phyloP scores from a whole-genome alignment of 345 rosid species.

The Gossypium bickii region DNA sequence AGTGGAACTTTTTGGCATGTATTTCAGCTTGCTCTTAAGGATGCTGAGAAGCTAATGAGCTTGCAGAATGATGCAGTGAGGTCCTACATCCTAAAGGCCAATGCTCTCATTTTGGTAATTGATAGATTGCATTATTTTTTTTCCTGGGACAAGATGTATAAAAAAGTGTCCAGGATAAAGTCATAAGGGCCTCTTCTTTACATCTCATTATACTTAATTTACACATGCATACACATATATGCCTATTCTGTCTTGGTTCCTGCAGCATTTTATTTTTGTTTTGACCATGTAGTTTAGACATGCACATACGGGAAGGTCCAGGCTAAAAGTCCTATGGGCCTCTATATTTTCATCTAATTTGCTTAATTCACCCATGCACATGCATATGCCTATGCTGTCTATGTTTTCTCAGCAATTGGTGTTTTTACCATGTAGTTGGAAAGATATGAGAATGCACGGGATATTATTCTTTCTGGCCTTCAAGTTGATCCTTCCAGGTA shows the following conservation, averaged over 20 bases:
- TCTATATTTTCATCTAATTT: slow-evolving; percentile 4
- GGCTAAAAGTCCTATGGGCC: slow-evolving; percentile 1
- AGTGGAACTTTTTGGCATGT: slow-evolving; percentile 4
- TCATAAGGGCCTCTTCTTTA: slow-evolving; percentile 5
- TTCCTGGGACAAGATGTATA: background rate
- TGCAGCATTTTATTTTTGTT: background rate
- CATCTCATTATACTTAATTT: background rate
- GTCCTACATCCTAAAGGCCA: slow-evolving; percentile 59
- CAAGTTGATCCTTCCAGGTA: slow-evolving; percentile 90
- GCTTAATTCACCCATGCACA: background rate
- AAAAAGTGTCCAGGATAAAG: background rate
- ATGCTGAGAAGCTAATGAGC: slow-evolving; percentile 75
- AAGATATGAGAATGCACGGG: slow-evolving; percentile 74
- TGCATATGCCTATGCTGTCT: background rate
- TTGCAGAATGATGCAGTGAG: slow-evolving; percentile 48
- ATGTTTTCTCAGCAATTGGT: background rate
- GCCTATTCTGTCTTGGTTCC: background rate
- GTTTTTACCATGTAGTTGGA: slow-evolving; percentile 58
- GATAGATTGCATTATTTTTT: background rate
- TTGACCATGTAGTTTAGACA: background rate
- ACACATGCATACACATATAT: background rate
- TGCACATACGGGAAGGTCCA: background rate
- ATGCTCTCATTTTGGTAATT: slow-evolving; percentile 73
- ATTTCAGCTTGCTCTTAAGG: slow-evolving; percentile 85
- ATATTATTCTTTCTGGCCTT: slow-evolving; percentile 75